Base-by-base conservation (phyloP, 495 filamentous ascomycete species). In the Xylaria venustula region DNA sequence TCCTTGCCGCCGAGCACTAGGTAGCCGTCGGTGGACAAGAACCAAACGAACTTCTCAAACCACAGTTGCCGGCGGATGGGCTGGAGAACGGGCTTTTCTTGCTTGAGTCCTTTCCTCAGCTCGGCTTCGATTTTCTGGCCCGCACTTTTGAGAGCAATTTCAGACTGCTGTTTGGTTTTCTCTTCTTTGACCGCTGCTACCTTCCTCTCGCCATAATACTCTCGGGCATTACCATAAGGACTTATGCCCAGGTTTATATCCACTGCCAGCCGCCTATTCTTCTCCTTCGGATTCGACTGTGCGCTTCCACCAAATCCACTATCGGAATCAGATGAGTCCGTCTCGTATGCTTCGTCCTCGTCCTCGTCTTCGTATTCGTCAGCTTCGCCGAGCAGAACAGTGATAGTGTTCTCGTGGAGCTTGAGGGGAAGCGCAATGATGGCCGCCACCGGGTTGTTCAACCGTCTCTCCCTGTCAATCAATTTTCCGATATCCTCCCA, bases 11-110 rank as follows among this genome's bases (percentile, higher is more conserved):
- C 88, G 20, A 98, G 80, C 11, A 97, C 90, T 5, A 98, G 83
- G 68, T 98, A 97, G 7, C 94, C 93, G 65, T 98, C 94, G 0
- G 93, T 96, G 1, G 92, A 96, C 61, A 98, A 85, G 77, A 98
- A 98, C 78, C 89, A 97, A 15, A 84, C 72, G 64, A 96, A 98
- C 69, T 98, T 98, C 66, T 98, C 94, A 67, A 98, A 97, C 93
- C 94, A 98, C 64, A 91, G 82, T 49, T 85, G 87, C 62, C 86
- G 88, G 40, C 94, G 80, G 12, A 96, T 86, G 14, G 89, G 92
- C 52, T 91, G 88, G 2, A 98, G 78, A 17, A 96, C 74, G 23
- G 91, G 86, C 69, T 98, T 98, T 72, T 98, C 94, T 65, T 93
- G 89, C 73, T 95, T 95, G 49, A 98, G 74, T 0, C 85, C 87